Conservation (phyloP, 345 rosid species). For the Lepidium sativum region DNA sequence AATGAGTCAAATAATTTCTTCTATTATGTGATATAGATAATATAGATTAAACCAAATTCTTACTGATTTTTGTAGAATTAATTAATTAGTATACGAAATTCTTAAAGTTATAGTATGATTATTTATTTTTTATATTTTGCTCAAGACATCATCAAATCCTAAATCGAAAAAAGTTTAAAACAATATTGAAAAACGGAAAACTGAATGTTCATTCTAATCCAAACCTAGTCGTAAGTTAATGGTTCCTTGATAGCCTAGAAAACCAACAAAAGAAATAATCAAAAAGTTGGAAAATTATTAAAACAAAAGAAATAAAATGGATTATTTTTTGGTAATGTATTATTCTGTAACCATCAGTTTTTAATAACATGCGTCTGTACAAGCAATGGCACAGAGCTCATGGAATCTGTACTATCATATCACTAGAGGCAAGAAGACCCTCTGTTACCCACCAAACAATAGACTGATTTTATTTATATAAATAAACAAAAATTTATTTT, state of each 20-base stretch:
- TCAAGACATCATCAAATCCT: background rate
- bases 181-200: background rate
- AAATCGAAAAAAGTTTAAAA: background rate
- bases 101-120: too few species aligned
- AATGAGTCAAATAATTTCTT: background rate
- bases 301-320: background rate
- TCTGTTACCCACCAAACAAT: slow-evolving; percentile 18
- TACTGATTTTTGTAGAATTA: background rate
- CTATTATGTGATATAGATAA: background rate
- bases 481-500: background rate
- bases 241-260: background rate
- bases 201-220: background rate
- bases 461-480: background rate
- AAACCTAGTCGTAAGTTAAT: background rate
- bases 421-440: slow-evolving; percentile 5
- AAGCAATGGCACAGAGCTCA: slow-evolving; percentile 29
- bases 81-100: too few species aligned
- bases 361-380: slow-evolving; percentile 21
- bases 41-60: background rate
- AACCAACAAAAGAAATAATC: background rate
- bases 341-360: slow-evolving; percentile 10
- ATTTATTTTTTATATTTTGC: background rate
- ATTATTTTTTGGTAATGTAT: background rate
- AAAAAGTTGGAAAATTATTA: background rate
- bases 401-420: slow-evolving; percentile 30